phyloP scores from a whole-genome alignment of 371 early-diverging fungal species.

The Funneliformis caledonium region DNA sequence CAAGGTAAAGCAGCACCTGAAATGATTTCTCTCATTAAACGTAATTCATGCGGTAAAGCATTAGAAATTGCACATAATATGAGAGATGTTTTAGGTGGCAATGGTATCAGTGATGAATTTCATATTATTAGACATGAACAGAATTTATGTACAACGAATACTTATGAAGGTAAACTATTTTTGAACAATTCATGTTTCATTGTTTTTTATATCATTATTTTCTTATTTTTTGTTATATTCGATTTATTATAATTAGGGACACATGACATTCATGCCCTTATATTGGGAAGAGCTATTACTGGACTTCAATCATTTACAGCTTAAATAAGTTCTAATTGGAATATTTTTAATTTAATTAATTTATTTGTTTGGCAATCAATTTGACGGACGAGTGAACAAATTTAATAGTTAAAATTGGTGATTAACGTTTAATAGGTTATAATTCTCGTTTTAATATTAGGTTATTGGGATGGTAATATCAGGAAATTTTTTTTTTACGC shows the following conservation, averaged over 20 bases:
- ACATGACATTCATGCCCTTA: slow-evolving; percentile 94
- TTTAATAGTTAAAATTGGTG: too few relatives aligned
- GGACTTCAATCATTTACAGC: slow-evolving; percentile 81
- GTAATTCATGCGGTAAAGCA: slow-evolving; percentile 96
- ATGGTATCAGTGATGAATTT: slow-evolving; percentile 97
- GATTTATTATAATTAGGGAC: slow-evolving; percentile 59
- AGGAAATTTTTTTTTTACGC: too few relatives aligned
- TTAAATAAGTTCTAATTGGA: neutral
- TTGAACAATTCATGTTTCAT: neutral
- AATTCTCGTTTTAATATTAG: too few relatives aligned
- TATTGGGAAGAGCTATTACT: slow-evolving; percentile 95
- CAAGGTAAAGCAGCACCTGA: slow-evolving; percentile 85
- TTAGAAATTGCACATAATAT: slow-evolving; percentile 89
- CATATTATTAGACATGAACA: slow-evolving; percentile 95
- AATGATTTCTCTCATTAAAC: slow-evolving; percentile 96
- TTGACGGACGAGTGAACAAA: too few relatives aligned
- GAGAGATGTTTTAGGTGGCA: slow-evolving; percentile 90
- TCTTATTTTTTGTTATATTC: neutral
- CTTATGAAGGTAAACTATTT: slow-evolving; percentile 78
- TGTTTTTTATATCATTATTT: neutral
- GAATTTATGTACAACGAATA: slow-evolving; percentile 96
- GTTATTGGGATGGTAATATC: too few relatives aligned
- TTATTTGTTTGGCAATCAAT: too few relatives aligned
- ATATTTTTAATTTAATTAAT: too few relatives aligned
- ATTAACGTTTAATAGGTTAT: too few relatives aligned